These are phyloP conservation scores for Ramaria rubella DNA, from an alignment of 768 basidiomycete species.

Conservation along the genomic window DNA sequence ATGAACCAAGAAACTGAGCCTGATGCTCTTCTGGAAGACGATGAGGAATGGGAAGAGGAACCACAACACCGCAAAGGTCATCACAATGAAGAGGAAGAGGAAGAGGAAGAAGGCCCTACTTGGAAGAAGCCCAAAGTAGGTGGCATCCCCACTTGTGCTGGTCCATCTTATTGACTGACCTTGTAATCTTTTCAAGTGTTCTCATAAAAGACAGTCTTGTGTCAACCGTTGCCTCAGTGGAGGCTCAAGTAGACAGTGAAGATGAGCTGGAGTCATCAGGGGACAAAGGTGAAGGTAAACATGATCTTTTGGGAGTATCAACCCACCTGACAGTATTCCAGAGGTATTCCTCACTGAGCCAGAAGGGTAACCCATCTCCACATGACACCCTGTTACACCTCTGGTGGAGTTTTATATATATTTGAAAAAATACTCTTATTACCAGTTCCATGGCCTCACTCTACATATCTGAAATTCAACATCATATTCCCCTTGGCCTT, in stretches of 20 bases:
- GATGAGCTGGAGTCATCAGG: slow-evolving; percentile 93
- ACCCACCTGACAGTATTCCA: too few relatives aligned
- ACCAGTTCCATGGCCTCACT: too few relatives aligned
- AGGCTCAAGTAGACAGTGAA: slow-evolving; percentile 94
- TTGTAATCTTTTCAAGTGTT: slow-evolving; percentile 37
- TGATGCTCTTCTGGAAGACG: slow-evolving; percentile 27
- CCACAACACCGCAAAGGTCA: slow-evolving; percentile 37
- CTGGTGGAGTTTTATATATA: too few relatives aligned
- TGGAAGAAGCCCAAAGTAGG: slow-evolving; percentile 58
- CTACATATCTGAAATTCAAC: too few relatives aligned
- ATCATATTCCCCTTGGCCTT: too few relatives aligned
- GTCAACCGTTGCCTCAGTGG: slow-evolving; percentile 85
- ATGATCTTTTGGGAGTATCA: too few relatives aligned
- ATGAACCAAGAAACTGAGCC: slow-evolving; percentile 24
- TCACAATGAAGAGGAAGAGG: slow-evolving; percentile 26
- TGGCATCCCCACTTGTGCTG: slow-evolving; percentile 12
- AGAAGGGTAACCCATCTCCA: too few relatives aligned
- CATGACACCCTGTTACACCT: too few relatives aligned
- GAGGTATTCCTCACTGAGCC: slow-evolving; percentile 65
- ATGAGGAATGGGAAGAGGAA: slow-evolving; percentile 26
- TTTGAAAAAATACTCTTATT: too few relatives aligned
- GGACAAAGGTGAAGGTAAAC: slow-evolving; percentile 53
- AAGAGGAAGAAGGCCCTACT: slow-evolving; percentile 36
- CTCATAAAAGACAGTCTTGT: slow-evolving; percentile 52
- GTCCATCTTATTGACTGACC: not conserved